Evolutionary conservation across 352 stramenopile species (phyloP).

Genomic region (Pythium plurisporium): DNA sequence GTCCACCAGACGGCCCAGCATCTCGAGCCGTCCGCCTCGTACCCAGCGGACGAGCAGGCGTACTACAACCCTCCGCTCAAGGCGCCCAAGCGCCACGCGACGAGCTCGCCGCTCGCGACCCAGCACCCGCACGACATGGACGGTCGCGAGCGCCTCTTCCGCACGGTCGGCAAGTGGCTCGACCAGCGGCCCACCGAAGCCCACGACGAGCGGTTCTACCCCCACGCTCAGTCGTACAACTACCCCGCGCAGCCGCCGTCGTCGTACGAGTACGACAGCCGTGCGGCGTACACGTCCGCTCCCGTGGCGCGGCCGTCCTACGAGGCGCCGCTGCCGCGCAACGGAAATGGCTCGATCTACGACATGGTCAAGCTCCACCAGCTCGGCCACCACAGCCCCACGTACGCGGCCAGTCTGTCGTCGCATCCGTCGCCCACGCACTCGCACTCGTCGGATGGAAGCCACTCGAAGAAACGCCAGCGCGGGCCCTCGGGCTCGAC

Average conservation of each 20-base stretch:
- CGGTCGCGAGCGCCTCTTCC: constrained; percentile 41
- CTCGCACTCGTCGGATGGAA: constrained; percentile 5
- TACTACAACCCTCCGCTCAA: constrained; percentile 6
- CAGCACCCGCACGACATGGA: constrained; percentile 10
- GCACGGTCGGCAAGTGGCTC: constrained; percentile 51
- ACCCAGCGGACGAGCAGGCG: constrained; percentile 5
- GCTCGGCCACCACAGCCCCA: not conserved
- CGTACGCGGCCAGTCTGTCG: constrained; percentile 6
- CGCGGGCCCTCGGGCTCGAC: constrained; percentile 22
- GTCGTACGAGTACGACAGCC: not conserved
- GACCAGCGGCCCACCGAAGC: constrained; percentile 7
- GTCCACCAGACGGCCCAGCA: constrained; percentile 25
- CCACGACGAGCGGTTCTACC: not conserved
- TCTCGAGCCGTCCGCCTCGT: no score
- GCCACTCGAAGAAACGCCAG: constrained; percentile 39
- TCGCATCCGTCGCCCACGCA: constrained; percentile 15
- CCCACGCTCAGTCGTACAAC: not conserved
- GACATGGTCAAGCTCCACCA: constrained; percentile 20
- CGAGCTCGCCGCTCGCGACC: not conserved
- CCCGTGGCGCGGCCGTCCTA: not conserved
- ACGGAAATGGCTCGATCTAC: constrained; percentile 1
- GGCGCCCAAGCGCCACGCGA: constrained; percentile 6
- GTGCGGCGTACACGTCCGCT: no score
- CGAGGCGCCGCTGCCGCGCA: not conserved
- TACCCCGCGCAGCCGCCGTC: not conserved